Evolutionary conservation across 176 grass and related monocot species (phyloP).

Genomic region (Thinopyrum elongatum): DNA sequence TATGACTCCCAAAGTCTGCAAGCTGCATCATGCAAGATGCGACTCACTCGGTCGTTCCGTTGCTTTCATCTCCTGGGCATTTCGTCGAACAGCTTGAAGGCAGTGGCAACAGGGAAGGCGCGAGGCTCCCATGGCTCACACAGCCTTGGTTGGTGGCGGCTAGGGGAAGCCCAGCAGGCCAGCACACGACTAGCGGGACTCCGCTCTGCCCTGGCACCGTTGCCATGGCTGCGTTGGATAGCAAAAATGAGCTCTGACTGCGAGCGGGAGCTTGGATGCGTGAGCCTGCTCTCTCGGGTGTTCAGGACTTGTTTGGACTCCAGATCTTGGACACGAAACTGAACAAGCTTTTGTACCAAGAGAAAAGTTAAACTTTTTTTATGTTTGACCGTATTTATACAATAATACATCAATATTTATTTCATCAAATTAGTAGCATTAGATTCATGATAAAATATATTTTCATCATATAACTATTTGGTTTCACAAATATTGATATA

Average conservation of each 20-base stretch:
- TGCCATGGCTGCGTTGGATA: neutral
- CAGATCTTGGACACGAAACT: too few species aligned
- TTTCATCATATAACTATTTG: too few species aligned
- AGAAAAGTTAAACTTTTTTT: too few species aligned
- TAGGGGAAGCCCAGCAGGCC: too few species aligned
- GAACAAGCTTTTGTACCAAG: too few species aligned
- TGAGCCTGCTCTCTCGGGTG: neutral
- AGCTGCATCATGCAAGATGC: neutral
- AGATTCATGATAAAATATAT: too few species aligned
- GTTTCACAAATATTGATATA: too few species aligned
- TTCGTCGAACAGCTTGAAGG: constrained; percentile 4
- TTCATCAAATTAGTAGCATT: too few species aligned
- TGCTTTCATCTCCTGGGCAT: neutral
- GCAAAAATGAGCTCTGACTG: neutral
- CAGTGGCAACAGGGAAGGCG: neutral
- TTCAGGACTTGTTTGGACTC: too few species aligned
- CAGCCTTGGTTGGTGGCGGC: neutral
- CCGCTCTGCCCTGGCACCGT: neutral
- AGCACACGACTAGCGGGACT: neutral
- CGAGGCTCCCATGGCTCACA: neutral
- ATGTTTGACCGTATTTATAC: too few species aligned
- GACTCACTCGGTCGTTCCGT: neutral
- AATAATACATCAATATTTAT: too few species aligned
- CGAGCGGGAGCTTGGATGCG: neutral
- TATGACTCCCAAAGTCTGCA: neutral